Evolutionary conservation across 257 asterid species (phyloP), one percentile per base, ranked within the genome.

Genomic region (Parsonsia alboflavescens): DNA sequence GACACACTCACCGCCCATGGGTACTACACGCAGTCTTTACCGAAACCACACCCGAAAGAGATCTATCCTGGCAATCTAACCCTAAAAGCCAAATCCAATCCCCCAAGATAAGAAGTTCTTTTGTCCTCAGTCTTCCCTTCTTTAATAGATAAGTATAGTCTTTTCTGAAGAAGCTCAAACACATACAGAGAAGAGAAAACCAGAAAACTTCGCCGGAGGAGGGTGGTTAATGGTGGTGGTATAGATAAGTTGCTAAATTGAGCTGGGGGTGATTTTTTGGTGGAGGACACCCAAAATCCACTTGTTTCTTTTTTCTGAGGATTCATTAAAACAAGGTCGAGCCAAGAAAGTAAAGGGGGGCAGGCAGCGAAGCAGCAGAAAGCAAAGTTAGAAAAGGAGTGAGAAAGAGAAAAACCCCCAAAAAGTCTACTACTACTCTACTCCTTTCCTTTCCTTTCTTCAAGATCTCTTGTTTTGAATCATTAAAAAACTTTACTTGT

Each of bases 271-370:
- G 22, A 72, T 49, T 70, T 63, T 70, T 70, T 73, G 80, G 83
- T 81, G 89, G 89, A 72, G 78, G 79, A 81, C 89, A 81, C 89
- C 89, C 81, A 77, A 67, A 82, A 75, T 77, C 84, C 86, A 76
- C 84, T 79, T 67, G 66, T 61, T 80, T 75, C 17, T 6, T 50
- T 33, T 3, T 33, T 33, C 39, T 33, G 39, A 3, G 70, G 73
- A 59, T 84, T 80, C 83, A 80, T 79, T 81, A 82, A 79, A 33
- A 73, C 79, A 78, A 80, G 44, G 72, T 71, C 63, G 73, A 68
- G 73, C 65, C 44, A 67, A n/a, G 62, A 73, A 44, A 30, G 21
- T 7, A 63, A 36, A 53, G 53, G 17, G 57, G 4, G n/a, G n/a
- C n/a, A n/a, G n/a, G 21, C 39, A 33, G 39, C 2, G 39, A 0